Conservation (phyloP, 768 basidiomycete genomes). For the Suillus sp. region DNA sequence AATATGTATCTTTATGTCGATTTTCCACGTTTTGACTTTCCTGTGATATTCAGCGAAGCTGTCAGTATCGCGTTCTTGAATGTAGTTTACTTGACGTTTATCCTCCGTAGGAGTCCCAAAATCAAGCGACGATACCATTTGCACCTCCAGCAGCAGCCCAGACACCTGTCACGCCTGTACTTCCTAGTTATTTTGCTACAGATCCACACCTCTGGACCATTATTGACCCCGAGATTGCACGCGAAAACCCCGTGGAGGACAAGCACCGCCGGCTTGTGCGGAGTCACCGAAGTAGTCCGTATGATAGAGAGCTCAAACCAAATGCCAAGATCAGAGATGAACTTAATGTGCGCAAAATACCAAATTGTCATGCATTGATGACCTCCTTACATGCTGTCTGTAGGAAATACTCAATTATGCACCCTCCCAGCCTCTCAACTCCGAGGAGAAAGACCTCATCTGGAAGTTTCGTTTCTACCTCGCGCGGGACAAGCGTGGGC, state of each 20-base stretch:
- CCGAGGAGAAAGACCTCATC: conserved; percentile 93
- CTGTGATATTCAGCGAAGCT: conserved; percentile 92
- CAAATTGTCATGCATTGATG: neutral
- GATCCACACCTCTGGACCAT: conserved; percentile 85
- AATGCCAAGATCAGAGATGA: conserved; percentile 96
- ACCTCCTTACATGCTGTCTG: neutral
- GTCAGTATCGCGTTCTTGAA: conserved; percentile 41
- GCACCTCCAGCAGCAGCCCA: conserved; percentile 45
- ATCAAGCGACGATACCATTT: conserved; percentile 42
- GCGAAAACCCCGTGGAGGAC: conserved; percentile 97
- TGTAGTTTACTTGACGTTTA: neutral
- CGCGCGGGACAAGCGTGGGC: conserved; percentile 84
- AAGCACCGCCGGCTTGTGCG: conserved; percentile 94
- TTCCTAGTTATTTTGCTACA: conserved; percentile 51
- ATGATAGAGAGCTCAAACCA: conserved; percentile 94
- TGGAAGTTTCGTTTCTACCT: conserved; percentile 99
- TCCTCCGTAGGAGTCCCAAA: conserved; percentile 42
- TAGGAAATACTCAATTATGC: conserved; percentile 91
- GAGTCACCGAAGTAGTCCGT: conserved; percentile 92
- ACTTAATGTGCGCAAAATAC: conserved; percentile 66
- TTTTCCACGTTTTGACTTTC: conserved; percentile 95
- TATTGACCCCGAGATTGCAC: conserved; percentile 85
- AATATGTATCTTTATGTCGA: conserved; percentile 97
- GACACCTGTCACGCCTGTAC: conserved; percentile 40
- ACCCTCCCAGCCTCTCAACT: conserved; percentile 81